Percentiles rank a stretch among this genome's conserved stretches.
Conservation (phyloP, 2,329 filamentous ascomycete genomes). For the Cladophialophora chaetospira region DNA sequence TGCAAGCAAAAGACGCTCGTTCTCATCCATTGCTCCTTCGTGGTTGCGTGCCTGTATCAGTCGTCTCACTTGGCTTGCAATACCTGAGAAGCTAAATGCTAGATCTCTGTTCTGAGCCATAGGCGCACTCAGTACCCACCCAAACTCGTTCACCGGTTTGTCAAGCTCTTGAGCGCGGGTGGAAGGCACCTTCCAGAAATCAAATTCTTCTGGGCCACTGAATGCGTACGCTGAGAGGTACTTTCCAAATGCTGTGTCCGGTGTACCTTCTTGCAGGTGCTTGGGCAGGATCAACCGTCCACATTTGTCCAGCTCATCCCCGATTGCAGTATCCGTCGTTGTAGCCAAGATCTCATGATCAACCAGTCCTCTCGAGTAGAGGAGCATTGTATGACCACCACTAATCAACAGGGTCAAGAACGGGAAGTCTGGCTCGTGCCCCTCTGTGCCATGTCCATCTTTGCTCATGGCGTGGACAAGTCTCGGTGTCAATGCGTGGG, state of each 20-base stretch:
- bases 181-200: constrained; percentile 53
- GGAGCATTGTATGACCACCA: constrained; percentile 86
- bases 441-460: constrained; percentile 15
- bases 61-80: constrained; percentile 66
- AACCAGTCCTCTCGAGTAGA: constrained; percentile 69
- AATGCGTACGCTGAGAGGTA: constrained; percentile 80
- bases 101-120: constrained; percentile 62
- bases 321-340: constrained; percentile 80
- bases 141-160: constrained; percentile 52
- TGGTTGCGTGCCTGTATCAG: constrained; percentile 35
- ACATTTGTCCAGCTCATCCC: constrained; percentile 85
- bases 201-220: constrained; percentile 46
- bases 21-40: constrained; percentile 42
- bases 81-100: constrained; percentile 73
- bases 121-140: constrained; percentile 71
- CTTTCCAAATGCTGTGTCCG: constrained; percentile 76
- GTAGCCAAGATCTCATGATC: constrained; percentile 73
- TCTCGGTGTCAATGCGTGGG: constrained; percentile 85
- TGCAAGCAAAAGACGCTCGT: constrained; percentile 70
- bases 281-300: constrained; percentile 74
- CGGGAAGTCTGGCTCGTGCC: constrained; percentile 64
- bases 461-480: constrained; percentile 65
- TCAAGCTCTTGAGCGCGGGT: constrained; percentile 62
- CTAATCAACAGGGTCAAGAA: constrained; percentile 88
- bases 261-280: constrained; percentile 55